A percentile compares a stretch with the other conserved stretches of the same genome.
Conservation (phyloP, 164 flowering plant genomes). For the Chimonanthus salicifolius region DNA sequence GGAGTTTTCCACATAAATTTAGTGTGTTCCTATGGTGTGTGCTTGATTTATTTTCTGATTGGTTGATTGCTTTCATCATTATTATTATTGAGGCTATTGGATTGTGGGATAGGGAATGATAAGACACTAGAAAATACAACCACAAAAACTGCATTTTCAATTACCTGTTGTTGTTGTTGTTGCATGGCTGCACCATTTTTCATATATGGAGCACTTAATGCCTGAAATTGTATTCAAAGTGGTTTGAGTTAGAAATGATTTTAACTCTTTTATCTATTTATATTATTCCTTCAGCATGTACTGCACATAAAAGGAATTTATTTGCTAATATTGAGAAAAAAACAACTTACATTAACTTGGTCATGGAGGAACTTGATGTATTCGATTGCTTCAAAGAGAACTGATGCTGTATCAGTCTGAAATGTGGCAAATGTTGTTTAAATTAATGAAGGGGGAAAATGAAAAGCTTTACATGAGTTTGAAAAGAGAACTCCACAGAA, state of each 20-base stretch:
- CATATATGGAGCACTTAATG: conserved; percentile 61
- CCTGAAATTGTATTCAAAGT: conserved; percentile 30
- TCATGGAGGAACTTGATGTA: conserved; percentile 85
- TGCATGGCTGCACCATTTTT: conserved; percentile 57
- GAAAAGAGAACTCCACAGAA: neutral
- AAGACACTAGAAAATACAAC: too few relatives aligned
- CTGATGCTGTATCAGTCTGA: conserved; percentile 59
- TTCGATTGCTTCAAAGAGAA: conserved; percentile 73
- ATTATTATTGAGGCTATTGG: too few relatives aligned
- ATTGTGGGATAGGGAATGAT: too few relatives aligned
- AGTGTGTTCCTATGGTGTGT: too few relatives aligned
- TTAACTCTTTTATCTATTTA: neutral
- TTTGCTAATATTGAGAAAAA: neutral
- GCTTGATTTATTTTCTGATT: too few relatives aligned
- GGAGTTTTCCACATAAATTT: too few relatives aligned
- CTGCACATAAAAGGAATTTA: neutral
- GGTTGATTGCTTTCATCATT: too few relatives aligned
- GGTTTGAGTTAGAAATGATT: neutral
- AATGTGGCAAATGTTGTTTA: conserved; percentile 1
- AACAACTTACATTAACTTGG: conserved; percentile 61
- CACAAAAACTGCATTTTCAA: neutral
- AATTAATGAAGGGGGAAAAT: too few relatives aligned
- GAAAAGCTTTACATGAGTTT: neutral
- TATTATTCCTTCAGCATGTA: neutral
- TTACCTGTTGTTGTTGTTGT: conserved; percentile 47